Evolutionary conservation across 1,284 basidiomycete species (phyloP).

Genomic region (Entoloma clypeatum): DNA sequence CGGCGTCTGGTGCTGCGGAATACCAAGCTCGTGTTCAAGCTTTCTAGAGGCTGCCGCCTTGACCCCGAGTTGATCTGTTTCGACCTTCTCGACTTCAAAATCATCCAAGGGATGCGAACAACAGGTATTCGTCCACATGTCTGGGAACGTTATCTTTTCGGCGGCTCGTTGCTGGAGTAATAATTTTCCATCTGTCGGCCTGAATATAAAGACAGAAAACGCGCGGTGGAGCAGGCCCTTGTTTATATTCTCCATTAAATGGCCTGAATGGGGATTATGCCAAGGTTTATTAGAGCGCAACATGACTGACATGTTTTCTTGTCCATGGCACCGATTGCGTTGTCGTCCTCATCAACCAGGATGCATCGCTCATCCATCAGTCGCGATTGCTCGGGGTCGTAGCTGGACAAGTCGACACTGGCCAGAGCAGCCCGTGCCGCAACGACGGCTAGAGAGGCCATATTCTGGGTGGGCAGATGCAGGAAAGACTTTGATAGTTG

Average conservation of each 20-base stretch:
- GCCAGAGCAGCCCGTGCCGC: conserved; percentile 63
- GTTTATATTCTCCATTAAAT: conserved; percentile 97
- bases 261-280: conserved; percentile 53
- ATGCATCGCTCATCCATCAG: conserved; percentile 99
- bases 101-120: conserved; percentile 97
- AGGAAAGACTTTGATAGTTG: conserved; percentile 11
- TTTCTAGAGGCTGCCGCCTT: conserved; percentile 90
- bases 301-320: conserved; percentile 89
- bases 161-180: conserved; percentile 92
- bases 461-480: conserved; percentile 23
- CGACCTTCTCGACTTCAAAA: conserved; percentile 78
- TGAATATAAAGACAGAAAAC: conserved; percentile 97
- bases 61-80: conserved; percentile 82
- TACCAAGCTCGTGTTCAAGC: conserved; percentile 96
- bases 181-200: conserved; percentile 92
- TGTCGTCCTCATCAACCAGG: conserved; percentile 88
- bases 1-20: conserved; percentile 74
- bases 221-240: conserved; percentile 95
- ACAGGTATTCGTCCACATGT: conserved; percentile 99
- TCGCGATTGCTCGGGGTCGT: conserved; percentile 78
- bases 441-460: conserved; percentile 54
- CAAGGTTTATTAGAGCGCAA: conserved; percentile 7
- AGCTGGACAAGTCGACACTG: conserved; percentile 67
- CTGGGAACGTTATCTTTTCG: conserved; percentile 99
- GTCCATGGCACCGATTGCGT: conserved; percentile 85